Conservation (phyloP, 2,329 filamentous ascomycete genomes). For the Coniosporium tulheliwenetii region DNA sequence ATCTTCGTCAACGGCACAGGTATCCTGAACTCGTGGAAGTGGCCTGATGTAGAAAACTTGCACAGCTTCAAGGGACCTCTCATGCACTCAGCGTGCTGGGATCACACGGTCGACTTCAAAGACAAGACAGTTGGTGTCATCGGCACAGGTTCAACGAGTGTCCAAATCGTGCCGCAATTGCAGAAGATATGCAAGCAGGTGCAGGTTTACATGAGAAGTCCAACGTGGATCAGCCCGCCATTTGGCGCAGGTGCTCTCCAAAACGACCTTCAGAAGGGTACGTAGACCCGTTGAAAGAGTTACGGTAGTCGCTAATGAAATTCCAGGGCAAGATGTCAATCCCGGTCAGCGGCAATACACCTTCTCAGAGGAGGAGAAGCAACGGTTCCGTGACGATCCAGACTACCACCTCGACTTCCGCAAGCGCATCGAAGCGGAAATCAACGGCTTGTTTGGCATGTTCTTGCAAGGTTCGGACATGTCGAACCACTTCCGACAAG, state of each 20-base stretch:
- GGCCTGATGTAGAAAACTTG: slow-evolving; percentile 30
- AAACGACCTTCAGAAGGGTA: slow-evolving; percentile 15
- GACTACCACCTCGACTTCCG: slow-evolving; percentile 26
- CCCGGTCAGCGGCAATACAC: slow-evolving; percentile 21
- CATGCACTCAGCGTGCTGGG: slow-evolving; percentile 28
- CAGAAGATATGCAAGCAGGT: slow-evolving; percentile 20
- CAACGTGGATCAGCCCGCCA: slow-evolving; percentile 24
- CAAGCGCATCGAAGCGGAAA: slow-evolving; percentile 27
- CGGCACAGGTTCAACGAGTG: slow-evolving; percentile 11
- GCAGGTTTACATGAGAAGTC: slow-evolving; percentile 20
- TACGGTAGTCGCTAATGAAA: no score
- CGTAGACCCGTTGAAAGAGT: no score
- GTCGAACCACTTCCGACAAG: slow-evolving; percentile 21
- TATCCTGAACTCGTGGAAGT: slow-evolving; percentile 25
- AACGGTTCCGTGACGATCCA: slow-evolving; percentile 24
- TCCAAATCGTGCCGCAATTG: slow-evolving; percentile 15
- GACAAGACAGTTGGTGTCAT: slow-evolving; percentile 14
- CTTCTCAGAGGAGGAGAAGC: slow-evolving; percentile 23
- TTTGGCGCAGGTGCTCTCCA: slow-evolving; percentile 19
- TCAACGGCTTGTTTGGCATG: slow-evolving; percentile 27
- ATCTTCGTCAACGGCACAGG: slow-evolving; percentile 8
- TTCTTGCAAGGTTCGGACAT: slow-evolving; percentile 25
- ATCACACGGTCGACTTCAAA: slow-evolving; percentile 10
- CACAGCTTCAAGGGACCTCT: slow-evolving; percentile 29
- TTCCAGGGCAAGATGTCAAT: slow-evolving; percentile 7